Evolutionary conservation across 805 yeast species (phyloP).

Genomic region (Vanderwaltozyma tropicalis): DNA sequence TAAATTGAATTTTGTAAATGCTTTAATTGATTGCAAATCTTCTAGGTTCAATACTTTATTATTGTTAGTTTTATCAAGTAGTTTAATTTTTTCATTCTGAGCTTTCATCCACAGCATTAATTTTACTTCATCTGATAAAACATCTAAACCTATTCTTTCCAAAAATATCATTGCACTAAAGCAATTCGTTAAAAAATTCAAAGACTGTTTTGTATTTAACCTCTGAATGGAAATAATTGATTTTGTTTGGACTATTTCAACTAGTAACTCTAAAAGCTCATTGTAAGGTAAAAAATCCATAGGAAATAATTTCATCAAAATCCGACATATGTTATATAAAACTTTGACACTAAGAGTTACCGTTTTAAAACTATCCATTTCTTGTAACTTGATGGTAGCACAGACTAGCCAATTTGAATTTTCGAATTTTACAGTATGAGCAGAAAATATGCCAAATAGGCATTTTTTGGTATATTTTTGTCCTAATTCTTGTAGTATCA

Average conservation of each 20-base stretch:
- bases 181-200: constrained; percentile 8
- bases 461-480: constrained; percentile 6
- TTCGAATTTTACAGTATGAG: constrained; percentile 15
- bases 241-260: background rate
- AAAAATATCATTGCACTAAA: constrained; percentile 6
- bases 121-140: constrained; percentile 6
- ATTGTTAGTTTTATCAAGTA: background rate
- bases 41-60: constrained; percentile 18
- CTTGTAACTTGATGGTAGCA: constrained; percentile 3
- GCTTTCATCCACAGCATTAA: constrained; percentile 11
- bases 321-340: constrained; percentile 12
- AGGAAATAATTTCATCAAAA: constrained; percentile 8
- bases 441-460: constrained; percentile 7
- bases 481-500: constrained; percentile 12
- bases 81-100: background rate
- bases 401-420: constrained; percentile 14
- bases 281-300: constrained; percentile 19
- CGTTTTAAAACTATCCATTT: constrained; percentile 3
- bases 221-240: background rate
- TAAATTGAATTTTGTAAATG: constrained; percentile 17
- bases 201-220: background rate
- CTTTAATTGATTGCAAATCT: constrained; percentile 18
- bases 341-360: constrained; percentile 8
- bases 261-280: constrained; percentile 5
- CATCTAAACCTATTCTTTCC: constrained; percentile 4